These are phyloP conservation scores for Mucor circinelloides DNA, from an alignment of 371 early-diverging fungal genomes.

Conservation along the genomic window DNA sequence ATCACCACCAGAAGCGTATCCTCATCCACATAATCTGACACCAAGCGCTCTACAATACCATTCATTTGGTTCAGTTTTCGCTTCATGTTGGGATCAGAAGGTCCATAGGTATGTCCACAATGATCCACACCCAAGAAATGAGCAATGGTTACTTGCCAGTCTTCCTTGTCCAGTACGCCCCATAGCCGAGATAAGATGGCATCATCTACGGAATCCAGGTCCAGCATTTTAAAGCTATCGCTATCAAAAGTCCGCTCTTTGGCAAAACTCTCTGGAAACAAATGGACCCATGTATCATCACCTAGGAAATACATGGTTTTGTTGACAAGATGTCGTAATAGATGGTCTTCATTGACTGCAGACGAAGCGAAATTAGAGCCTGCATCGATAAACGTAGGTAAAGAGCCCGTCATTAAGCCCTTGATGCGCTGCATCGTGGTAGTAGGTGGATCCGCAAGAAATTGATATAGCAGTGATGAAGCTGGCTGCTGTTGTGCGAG, in stretches of 20 bases:
- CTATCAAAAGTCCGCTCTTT: constrained; percentile 69
- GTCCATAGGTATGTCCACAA: constrained; percentile 93
- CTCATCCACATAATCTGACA: constrained; percentile 68
- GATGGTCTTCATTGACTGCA: constrained; percentile 85
- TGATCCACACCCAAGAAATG: constrained; percentile 98
- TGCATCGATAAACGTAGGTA: constrained; percentile 94
- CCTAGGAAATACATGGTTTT: constrained; percentile 75
- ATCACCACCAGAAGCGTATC: constrained; percentile 92
- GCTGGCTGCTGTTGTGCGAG: constrained; percentile 57
- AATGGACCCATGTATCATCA: constrained; percentile 94
- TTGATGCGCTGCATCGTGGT: constrained; percentile 96
- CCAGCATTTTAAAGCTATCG: constrained; percentile 90
- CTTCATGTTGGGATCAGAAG: constrained; percentile 86
- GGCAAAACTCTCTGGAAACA: constrained; percentile 74
- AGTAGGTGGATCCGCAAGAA: constrained; percentile 95
- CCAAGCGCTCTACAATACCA: constrained; percentile 66
- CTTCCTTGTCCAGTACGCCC: constrained; percentile 38
- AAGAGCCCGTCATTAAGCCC: constrained; percentile 86
- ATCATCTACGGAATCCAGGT: constrained; percentile 93
- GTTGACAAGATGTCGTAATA: constrained; percentile 52
- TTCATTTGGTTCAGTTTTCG: constrained; percentile 86
- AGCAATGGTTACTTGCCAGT: constrained; percentile 82
- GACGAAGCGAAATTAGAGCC: constrained; percentile 91
- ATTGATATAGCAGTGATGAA: constrained; percentile 77
- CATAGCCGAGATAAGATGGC: constrained; percentile 73